Base-by-base conservation (phyloP, 257 asterid genomes). In the Penstemon eatonii region DNA sequence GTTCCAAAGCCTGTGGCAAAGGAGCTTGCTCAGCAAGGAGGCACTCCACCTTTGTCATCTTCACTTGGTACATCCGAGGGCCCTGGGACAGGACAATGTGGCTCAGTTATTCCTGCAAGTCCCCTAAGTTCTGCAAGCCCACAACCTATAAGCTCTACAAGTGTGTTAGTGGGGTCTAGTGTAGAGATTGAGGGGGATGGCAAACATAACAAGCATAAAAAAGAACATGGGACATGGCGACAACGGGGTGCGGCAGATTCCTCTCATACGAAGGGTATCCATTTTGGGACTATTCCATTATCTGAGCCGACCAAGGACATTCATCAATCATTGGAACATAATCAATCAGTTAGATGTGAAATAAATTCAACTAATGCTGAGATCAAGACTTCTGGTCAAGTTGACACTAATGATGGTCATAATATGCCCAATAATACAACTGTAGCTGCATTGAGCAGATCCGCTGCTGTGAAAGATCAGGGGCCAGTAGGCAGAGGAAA, bases 1-100 rank as follows among this genome's bases (percentile, higher is more conserved):
- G 87, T 91, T 50, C 96, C 98, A 3, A 94, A 94, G 82, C 96
- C 97, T 3, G 96, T 89, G 51, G 97, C 95, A 3, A 82, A 85
- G 74, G 97, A 93, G 77, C 81, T 90, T 70, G 94, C 99, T 63
- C 96, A 94, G 76, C 96, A 85, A 77, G 89, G 76, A 66, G 79
- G 75, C 54, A 6, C 74, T 60, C 87, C 78, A 56, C 79, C 78
- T 25, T 41, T 57, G 66, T 44, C 78, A 38, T 72, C 86, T 73
- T 73, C 86, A 4, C 51, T 58, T 67, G 67, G 69, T 67, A 67
- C 76, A 45, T 62, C 82, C 12, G 91, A 74, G 65, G 76, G 66
- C 68, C 52, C 67, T 65, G 81, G 72, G 60, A 76, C 66, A 65
- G 81, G 62, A 40, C 82, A 76, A 51, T 68, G 68, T 13, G 83